Evolutionary conservation across 2,329 filamentous ascomycete species (phyloP).

Genomic region (Zymoseptoria passerinii): DNA sequence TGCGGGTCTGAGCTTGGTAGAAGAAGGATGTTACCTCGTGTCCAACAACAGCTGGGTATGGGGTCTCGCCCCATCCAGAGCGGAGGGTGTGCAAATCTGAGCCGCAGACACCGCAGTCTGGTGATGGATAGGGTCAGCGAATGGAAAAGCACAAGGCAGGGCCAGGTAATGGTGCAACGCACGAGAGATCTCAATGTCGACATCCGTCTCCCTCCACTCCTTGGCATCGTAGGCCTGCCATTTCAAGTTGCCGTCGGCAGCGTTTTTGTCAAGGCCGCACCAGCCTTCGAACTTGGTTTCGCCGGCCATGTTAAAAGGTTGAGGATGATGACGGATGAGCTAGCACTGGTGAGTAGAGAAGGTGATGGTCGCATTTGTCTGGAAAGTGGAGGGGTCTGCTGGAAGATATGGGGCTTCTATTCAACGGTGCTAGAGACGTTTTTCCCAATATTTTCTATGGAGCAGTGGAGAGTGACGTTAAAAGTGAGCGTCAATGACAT

Average conservation of each 20-base stretch:
- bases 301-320: neutral
- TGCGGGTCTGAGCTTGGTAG: neutral
- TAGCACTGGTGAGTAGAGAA: neutral
- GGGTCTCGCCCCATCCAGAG: conserved; percentile 35
- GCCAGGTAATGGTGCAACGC: neutral
- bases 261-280: conserved; percentile 43
- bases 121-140: neutral
- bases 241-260: conserved; percentile 46
- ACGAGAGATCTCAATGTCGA: conserved; percentile 33
- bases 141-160: neutral
- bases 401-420: neutral
- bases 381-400: neutral
- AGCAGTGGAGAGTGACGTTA: neutral
- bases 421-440: neutral
- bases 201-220: conserved; percentile 31
- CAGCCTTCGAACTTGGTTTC: conserved; percentile 50
- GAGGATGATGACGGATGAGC: neutral
- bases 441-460: neutral
- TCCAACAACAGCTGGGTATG: conserved; percentile 18
- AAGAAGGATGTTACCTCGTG: neutral
- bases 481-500: neutral
- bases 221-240: conserved; percentile 38
- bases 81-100: conserved; percentile 26
- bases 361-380: neutral
- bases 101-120: conserved; percentile 30